Conservation (phyloP, 2,329 filamentous ascomycete species). For the Cytospora mali region DNA sequence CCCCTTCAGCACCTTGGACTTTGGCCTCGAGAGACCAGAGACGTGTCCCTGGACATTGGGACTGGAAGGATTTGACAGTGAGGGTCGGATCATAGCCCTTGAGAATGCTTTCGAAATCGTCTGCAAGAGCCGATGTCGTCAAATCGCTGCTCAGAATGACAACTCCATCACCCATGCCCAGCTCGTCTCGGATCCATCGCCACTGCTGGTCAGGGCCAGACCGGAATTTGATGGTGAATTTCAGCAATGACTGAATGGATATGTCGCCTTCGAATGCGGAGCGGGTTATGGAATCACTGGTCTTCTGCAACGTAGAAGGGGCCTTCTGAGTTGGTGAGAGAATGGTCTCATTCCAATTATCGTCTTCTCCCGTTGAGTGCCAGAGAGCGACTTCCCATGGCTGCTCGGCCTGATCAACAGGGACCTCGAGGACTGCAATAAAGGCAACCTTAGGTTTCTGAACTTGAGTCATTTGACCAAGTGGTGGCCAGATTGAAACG, state of each 20-base stretch:
- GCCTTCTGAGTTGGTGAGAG: conserved; percentile 36
- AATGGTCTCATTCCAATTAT: conserved; percentile 57
- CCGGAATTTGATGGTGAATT: conserved; percentile 74
- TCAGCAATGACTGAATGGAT: conserved; percentile 50
- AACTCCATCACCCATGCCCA: conserved; percentile 64
- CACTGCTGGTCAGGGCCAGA: conserved; percentile 55
- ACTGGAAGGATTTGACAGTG: conserved; percentile 54
- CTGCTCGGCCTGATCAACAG: conserved; percentile 53
- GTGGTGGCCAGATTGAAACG: conserved; percentile 64
- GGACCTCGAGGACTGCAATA: conserved; percentile 70
- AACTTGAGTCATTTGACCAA: conserved; percentile 73
- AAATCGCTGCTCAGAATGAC: conserved; percentile 53
- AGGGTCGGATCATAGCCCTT: conserved; percentile 59
- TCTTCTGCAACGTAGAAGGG: conserved; percentile 56
- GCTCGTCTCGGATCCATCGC: conserved; percentile 71
- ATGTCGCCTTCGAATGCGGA: conserved; percentile 60
- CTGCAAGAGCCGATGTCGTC: conserved; percentile 35
- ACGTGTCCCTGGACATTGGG: conserved; percentile 69
- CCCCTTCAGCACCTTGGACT: conserved; percentile 58
- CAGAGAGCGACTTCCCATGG: conserved; percentile 76
- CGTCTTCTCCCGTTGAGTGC: conserved; percentile 57
- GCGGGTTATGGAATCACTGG: conserved; percentile 38
- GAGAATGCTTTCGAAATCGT: conserved; percentile 59
- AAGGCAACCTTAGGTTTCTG: conserved; percentile 56
- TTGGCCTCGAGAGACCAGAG: conserved; percentile 68